phyloP scores from a whole-genome alignment of 1,139 yeast genomes.

The Geotrichum armillariae region DNA sequence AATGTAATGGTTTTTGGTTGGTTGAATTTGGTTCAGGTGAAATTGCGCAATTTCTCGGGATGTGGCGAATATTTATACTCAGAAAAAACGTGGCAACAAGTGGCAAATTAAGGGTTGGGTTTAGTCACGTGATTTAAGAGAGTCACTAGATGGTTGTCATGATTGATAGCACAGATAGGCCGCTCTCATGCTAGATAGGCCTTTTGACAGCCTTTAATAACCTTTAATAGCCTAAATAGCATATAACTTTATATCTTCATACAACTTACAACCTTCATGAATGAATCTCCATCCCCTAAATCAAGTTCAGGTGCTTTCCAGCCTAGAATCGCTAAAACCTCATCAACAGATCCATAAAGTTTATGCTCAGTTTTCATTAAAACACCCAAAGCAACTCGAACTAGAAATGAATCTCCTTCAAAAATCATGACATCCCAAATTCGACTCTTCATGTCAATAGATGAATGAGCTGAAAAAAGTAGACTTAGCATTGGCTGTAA shows the following conservation, averaged over 20 bases:
- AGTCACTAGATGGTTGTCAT: too few species aligned
- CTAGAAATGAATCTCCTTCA: slow-evolving; percentile 56
- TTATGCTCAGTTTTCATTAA: slow-evolving; percentile 51
- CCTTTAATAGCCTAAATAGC: background rate
- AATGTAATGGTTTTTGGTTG: background rate
- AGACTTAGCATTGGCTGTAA: slow-evolving; percentile 42
- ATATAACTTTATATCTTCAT: too few species aligned
- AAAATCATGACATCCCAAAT: slow-evolving; percentile 60
- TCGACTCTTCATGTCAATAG: slow-evolving; percentile 43
- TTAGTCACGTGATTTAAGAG: too few species aligned
- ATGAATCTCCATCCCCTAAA: slow-evolving; percentile 52
- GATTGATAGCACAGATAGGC: too few species aligned
- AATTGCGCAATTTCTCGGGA: slow-evolving; percentile 22
- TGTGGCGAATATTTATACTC: slow-evolving; percentile 6
- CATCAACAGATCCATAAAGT: slow-evolving; percentile 52
- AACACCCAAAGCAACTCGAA: slow-evolving; percentile 51
- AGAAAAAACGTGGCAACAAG: background rate
- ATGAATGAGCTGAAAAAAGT: slow-evolving; percentile 40
- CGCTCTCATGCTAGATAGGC: too few species aligned
- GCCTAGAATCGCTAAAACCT: slow-evolving; percentile 44
- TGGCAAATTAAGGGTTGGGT: too few species aligned
- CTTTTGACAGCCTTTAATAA: background rate
- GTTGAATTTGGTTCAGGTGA: slow-evolving; percentile 10
- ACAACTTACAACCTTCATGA: slow-evolving; percentile 42
- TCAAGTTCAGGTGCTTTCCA: slow-evolving; percentile 39